Evolutionary conservation across 345 rosid genomes (phyloP).

Genomic region (Gossypium sturtianum): DNA sequence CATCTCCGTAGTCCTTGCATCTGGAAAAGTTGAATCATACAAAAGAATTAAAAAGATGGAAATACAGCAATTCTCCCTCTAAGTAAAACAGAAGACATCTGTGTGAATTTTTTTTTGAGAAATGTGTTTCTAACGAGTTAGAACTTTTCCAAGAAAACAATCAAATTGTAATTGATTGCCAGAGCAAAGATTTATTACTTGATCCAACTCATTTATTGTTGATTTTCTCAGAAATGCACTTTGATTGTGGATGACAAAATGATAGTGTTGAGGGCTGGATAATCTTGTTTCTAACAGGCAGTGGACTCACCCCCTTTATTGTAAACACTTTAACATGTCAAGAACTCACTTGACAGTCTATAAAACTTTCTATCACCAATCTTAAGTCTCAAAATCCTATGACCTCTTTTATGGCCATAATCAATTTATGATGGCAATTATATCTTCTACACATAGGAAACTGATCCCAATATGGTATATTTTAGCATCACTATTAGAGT

Average conservation of each 20-base stretch:
- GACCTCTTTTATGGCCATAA: background rate
- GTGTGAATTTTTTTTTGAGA: background rate
- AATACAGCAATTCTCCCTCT: background rate
- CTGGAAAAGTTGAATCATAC: slow-evolving; percentile 31
- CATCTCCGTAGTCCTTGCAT: slow-evolving; percentile 65
- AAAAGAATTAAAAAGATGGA: background rate
- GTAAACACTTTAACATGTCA: background rate
- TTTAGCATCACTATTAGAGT: background rate
- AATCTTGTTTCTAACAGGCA: background rate
- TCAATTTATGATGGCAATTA: background rate
- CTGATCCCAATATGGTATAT: background rate
- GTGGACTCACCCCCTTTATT: background rate
- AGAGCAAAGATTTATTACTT: background rate
- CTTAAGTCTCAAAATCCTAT: background rate
- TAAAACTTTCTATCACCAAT: background rate
- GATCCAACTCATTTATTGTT: background rate
- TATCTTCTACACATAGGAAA: background rate
- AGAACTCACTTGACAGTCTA: background rate
- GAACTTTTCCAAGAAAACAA: background rate
- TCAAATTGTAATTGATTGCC: background rate
- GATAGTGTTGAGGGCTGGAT: background rate
- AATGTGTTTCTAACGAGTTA: background rate
- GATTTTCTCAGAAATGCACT: background rate
- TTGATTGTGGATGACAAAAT: background rate
- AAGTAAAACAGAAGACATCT: background rate